Conservation (phyloP, 176 grass and related monocot species). For the Poa pratensis region DNA sequence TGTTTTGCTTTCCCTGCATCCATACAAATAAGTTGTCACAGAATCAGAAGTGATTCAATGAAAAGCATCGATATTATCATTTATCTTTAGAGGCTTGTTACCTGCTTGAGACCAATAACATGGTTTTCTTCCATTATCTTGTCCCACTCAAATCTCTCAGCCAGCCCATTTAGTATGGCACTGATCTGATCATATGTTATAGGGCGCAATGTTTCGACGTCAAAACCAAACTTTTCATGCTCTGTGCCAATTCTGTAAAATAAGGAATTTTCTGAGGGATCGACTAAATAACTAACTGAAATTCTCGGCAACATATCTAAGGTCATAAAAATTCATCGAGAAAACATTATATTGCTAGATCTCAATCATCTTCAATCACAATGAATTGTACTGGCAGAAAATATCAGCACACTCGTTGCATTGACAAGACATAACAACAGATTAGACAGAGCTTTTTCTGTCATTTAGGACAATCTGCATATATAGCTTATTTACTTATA, state of each 20-base stretch:
- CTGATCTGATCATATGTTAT: constrained; percentile 93
- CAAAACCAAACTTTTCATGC: constrained; percentile 98
- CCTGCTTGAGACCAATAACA: constrained; percentile 95
- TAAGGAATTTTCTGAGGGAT: neutral
- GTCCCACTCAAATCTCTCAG: constrained; percentile 94
- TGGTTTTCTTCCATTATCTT: constrained; percentile 83
- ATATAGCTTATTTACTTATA: neutral
- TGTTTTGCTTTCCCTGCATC: constrained; percentile 84
- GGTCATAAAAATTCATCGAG: neutral
- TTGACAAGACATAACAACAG: neutral
- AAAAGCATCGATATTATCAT: neutral
- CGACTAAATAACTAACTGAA: neutral
- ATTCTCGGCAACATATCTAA: neutral
- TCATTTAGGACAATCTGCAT: neutral
- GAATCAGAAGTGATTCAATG: neutral
- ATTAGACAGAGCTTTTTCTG: neutral
- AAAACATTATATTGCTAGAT: neutral
- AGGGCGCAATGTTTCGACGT: constrained; percentile 78
- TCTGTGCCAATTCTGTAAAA: constrained; percentile 92
- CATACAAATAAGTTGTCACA: constrained; percentile 17
- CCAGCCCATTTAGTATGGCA: constrained; percentile 78
- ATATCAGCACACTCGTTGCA: neutral
- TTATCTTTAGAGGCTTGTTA: constrained; percentile 18
- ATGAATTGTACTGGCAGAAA: neutral
- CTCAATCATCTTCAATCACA: neutral